Evolutionary conservation across 208 protist genomes (phyloP).

Genomic region (Leishmania gerbilli): DNA sequence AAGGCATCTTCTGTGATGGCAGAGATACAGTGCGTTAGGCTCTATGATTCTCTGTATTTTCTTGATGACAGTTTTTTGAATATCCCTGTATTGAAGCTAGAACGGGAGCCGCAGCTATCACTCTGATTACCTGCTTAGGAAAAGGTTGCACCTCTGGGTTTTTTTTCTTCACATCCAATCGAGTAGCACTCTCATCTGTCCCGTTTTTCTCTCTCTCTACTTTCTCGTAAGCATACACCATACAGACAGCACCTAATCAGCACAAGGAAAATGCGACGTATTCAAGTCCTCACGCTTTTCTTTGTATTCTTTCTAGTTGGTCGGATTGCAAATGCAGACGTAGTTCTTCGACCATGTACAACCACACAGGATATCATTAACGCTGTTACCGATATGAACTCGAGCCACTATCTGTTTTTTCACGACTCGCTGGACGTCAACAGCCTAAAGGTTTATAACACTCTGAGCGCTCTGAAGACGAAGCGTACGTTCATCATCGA

Average conservation of each 20-base stretch:
- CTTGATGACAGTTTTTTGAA: not conserved
- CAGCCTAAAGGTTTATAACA: slow-evolving; percentile 30
- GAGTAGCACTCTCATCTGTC: not conserved
- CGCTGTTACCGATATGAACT: slow-evolving; percentile 5
- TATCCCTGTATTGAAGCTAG: not conserved
- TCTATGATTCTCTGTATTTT: not conserved
- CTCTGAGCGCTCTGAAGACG: slow-evolving; percentile 17
- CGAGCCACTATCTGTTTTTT: slow-evolving; percentile 33
- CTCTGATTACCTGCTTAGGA: not conserved
- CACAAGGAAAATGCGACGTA: not conserved
- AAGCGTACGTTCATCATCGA: slow-evolving; percentile 6
- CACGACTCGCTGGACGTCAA: slow-evolving; percentile 38
- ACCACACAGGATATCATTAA: slow-evolving; percentile 11
- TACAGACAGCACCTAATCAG: not conserved
- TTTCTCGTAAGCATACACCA: not conserved
- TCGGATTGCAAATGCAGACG: slow-evolving; percentile 4
- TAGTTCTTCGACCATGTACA: slow-evolving; percentile 13
- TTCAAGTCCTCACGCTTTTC: not conserved
- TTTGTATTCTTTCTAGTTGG: not conserved
- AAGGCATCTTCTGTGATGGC: not conserved
- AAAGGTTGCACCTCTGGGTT: not conserved
- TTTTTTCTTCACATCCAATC: not conserved
- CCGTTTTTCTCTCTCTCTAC: not conserved
- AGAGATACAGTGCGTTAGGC: no score
- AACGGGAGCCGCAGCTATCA: not conserved